Conservation (phyloP, 177 flowering plant genomes). For the Vitis hybrid region DNA sequence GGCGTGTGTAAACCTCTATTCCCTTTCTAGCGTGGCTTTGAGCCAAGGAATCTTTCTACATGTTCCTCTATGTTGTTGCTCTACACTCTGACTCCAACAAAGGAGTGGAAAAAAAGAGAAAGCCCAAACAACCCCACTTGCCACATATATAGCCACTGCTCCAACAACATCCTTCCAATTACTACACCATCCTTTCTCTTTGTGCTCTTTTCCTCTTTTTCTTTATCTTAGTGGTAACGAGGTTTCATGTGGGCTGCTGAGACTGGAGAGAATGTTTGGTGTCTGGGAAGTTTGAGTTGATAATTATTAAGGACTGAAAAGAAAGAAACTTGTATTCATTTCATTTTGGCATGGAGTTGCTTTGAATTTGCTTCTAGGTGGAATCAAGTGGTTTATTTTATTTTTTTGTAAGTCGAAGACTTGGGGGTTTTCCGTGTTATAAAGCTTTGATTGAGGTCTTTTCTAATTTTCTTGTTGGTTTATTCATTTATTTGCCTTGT, state of each 20-base stretch:
- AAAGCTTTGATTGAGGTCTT: no score
- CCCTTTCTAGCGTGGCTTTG: constrained; percentile 7
- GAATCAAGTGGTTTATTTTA: background rate
- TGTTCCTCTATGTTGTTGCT: background rate
- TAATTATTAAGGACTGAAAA: background rate
- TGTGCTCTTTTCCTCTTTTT: background rate
- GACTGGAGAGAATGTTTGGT: no score
- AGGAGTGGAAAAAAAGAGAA: background rate
- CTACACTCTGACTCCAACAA: constrained; percentile 2
- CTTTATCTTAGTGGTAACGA: no score
- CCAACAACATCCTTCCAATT: no score
- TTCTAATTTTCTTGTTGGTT: no score
- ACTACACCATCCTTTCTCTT: background rate
- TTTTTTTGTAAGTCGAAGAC: background rate
- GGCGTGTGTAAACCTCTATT: no score
- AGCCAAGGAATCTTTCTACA: background rate
- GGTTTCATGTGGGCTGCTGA: no score
- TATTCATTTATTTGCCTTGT: no score
- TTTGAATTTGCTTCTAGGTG: background rate
- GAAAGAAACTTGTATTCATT: background rate
- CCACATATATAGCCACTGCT: no score
- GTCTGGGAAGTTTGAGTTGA: background rate
- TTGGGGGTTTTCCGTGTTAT: no score
- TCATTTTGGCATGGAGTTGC: background rate
- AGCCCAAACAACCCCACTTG: no score